These are phyloP conservation scores for Amylostereum areolatum DNA, from an alignment of 1,284 basidiomycete species.

Conservation along the genomic window DNA sequence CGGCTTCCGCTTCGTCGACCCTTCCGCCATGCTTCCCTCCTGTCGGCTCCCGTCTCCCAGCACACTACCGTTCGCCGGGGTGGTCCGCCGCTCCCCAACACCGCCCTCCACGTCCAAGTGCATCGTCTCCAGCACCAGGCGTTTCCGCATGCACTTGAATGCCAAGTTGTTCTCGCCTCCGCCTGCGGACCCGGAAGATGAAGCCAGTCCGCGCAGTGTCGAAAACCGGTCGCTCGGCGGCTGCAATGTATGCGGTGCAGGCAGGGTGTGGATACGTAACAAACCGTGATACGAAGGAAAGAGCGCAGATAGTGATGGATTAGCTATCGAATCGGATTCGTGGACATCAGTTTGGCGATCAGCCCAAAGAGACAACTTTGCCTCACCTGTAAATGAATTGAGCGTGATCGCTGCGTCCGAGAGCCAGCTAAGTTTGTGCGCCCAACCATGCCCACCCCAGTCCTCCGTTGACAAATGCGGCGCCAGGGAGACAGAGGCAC, in stretches of 20 bases:
- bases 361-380: conserved; percentile 2
- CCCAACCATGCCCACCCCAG: conserved; percentile 63
- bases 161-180: conserved; percentile 92
- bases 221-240: conserved; percentile 75
- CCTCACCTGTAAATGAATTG: conserved; percentile 74
- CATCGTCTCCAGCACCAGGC: conserved; percentile 86
- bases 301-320: conserved; percentile 56
- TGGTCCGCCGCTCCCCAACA: conserved; percentile 78
- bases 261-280: conserved; percentile 69
- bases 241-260: conserved; percentile 61
- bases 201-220: conserved; percentile 65
- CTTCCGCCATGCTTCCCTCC: background rate
- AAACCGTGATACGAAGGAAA: conserved; percentile 86
- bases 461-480: conserved; percentile 48
- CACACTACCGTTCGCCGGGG: conserved; percentile 30
- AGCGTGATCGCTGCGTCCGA: conserved; percentile 74
- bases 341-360: conserved; percentile 2
- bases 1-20: conserved; percentile 1
- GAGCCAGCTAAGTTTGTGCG: conserved; percentile 74
- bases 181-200: conserved; percentile 39
- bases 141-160: conserved; percentile 87
- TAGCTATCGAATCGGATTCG: conserved; percentile 33
- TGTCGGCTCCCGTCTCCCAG: conserved; percentile 14
- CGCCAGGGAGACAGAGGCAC: conserved; percentile 66
- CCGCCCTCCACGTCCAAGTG: conserved; percentile 93